Percentiles rank a stretch among this genome's conserved stretches.
phyloP scores from a whole-genome alignment of 305 asterid genomes.

The Fraxinus ornus region DNA sequence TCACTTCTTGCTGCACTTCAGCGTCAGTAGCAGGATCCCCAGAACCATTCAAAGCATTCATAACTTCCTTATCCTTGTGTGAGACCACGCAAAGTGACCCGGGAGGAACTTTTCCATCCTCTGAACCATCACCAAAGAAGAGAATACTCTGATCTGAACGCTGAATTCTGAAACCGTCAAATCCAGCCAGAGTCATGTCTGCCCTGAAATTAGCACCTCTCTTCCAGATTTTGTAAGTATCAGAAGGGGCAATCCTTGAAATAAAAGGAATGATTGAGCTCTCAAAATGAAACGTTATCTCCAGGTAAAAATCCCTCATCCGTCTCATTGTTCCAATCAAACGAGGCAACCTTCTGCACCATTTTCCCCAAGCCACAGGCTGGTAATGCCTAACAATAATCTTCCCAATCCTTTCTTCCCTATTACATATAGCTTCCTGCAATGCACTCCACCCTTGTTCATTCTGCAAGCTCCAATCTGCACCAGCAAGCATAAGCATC shows the following conservation, averaged over 20 bases:
- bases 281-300: conserved; percentile 89
- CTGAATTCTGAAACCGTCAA: conserved; percentile 88
- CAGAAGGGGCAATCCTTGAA: conserved; percentile 97
- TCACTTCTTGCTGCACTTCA: conserved; percentile 79
- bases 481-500: conserved; percentile 95
- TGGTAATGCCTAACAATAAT: conserved; percentile 83
- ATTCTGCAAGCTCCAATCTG: conserved; percentile 94
- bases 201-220: conserved; percentile 90
- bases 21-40: conserved; percentile 85
- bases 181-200: conserved; percentile 95
- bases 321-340: conserved; percentile 80
- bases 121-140: conserved; percentile 96
- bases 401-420: conserved; percentile 80
- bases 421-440: conserved; percentile 86
- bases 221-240: conserved; percentile 92
- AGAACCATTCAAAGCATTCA: conserved; percentile 93
- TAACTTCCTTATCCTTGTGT: conserved; percentile 86
- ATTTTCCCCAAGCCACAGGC: conserved; percentile 96
- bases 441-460: conserved; percentile 97
- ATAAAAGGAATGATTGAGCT: conserved; percentile 95
- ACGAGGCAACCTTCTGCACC: conserved; percentile 95
- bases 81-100: conserved; percentile 84
- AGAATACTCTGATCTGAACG: conserved; percentile 88
- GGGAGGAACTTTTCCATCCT: conserved; percentile 72
- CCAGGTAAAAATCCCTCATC: conserved; percentile 97